Evolutionary conservation across 306 rosid genomes (phyloP).

Genomic region (Vachellia collinsii): DNA sequence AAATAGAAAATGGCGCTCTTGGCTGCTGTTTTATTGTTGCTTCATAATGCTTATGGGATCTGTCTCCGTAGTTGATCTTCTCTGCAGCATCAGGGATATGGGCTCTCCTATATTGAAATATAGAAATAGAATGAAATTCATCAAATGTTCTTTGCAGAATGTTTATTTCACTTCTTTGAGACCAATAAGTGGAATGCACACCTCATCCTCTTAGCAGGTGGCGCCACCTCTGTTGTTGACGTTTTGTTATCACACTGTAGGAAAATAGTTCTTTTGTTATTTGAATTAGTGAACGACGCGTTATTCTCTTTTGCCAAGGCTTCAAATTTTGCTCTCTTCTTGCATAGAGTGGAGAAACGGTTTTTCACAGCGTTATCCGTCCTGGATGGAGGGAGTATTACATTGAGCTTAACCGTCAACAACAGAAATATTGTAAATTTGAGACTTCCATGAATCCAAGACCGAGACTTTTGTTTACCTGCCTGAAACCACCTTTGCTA

Average conservation of each 20-base stretch:
- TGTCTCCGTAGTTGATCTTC: constrained; percentile 51
- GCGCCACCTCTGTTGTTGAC: constrained; percentile 52
- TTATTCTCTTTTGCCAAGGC: constrained; percentile 80
- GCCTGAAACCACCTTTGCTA: constrained; percentile 97
- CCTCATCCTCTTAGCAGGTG: constrained; percentile 65
- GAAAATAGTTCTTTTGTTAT: constrained; percentile 57
- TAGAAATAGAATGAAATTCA: constrained; percentile 38
- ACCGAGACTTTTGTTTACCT: constrained; percentile 55
- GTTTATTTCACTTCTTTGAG: background rate
- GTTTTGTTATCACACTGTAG: constrained; percentile 50
- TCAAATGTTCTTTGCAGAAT: background rate
- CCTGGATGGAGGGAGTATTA: constrained; percentile 52
- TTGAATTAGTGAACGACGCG: constrained; percentile 51
- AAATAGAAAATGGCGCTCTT: constrained; percentile 69
- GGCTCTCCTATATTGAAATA: constrained; percentile 56
- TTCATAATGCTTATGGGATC: constrained; percentile 55
- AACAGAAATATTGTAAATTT: background rate
- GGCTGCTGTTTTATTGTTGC: constrained; percentile 51
- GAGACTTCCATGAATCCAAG: constrained; percentile 1
- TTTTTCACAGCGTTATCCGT: constrained; percentile 94
- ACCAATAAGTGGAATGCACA: constrained; percentile 38
- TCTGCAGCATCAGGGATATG: constrained; percentile 54
- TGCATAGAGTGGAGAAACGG: constrained; percentile 85
- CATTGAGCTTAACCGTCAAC: constrained; percentile 18
- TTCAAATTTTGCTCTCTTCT: constrained; percentile 84